These are phyloP conservation scores for Lagerstroemia fauriei DNA, from an alignment of 441 rosid species.

Conservation along the genomic window DNA sequence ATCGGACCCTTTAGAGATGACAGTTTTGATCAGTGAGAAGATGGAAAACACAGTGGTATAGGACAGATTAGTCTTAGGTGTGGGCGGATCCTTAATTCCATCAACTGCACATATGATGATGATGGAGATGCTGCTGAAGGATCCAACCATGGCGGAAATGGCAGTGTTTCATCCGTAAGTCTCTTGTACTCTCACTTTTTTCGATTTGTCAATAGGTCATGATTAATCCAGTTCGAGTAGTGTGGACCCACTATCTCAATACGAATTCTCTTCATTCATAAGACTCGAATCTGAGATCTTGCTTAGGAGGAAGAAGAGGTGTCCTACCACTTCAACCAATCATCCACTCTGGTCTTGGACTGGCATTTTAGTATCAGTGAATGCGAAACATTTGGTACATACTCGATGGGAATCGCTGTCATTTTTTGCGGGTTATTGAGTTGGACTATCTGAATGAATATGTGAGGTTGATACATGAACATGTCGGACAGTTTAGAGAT, in stretches of 20 bases:
- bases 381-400: no score
- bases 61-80: not conserved
- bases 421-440: not conserved
- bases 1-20: slow-evolving; percentile 8
- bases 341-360: no score
- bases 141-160: not conserved
- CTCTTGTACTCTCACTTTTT: no score
- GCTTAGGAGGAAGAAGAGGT: no score
- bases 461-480: not conserved
- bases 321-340: no score
- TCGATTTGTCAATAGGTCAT: no score
- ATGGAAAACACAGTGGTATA: slow-evolving; percentile 1
- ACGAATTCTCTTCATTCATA: no score
- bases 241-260: no score
- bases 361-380: no score
- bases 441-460: slow-evolving; percentile 3
- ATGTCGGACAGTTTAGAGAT: not conserved
- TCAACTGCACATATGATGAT: not conserved
- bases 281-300: no score
- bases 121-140: not conserved
- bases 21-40: not conserved
- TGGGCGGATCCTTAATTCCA: not conserved
- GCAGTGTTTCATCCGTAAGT: not conserved
- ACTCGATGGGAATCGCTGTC: no score
- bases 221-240: no score